Base-by-base conservation (phyloP, 495 filamentous ascomycete genomes). In the Chaetomium cochliodes region DNA sequence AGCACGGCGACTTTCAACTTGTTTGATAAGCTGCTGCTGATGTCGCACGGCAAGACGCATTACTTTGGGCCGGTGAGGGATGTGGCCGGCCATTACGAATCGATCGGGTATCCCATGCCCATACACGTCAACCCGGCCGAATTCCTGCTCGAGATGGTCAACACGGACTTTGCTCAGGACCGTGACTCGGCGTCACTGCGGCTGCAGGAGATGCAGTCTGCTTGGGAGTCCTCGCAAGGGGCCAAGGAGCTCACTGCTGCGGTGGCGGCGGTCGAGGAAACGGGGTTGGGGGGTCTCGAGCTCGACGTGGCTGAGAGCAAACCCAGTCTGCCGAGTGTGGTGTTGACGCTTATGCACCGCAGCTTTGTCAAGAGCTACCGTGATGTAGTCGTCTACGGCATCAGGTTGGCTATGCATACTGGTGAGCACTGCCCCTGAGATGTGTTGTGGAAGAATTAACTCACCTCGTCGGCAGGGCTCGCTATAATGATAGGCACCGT, bases 401-500 rank as follows among this genome's bases (percentile, higher is more conserved):
- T 94, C 64, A 81, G 91, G 0, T 81, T 93, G 26, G 87, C 85
- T 12, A 94, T 94, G 91, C 93, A 94, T 72, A 80, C 87, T 52
- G 89, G 88, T 79, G 67, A n/a, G 77, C 65, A 15, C 49, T 25
- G 11, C 23, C 16, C 55, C 20, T 41, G 50, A n/a, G n/a, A 28
- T 3, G 7, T 30, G 18, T 20, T 18, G 41, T 4, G 15, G 42
- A 37, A 37, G 68, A 73, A 9, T 46, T 58, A 20, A 64, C 58
- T 65, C 16, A 51, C 5, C 11, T 20, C 3, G n/a, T 8, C 1
- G 62, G 18, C 51, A 69, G 70, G 82, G 11, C 80, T 93, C 37
- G 90, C 91, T 0, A 87, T 94, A 66, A 89, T 94, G 88, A 91
- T 92, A 87, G 91, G 91, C 4, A 93, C 91, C 1, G 89, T 93